These are phyloP conservation scores for Penicillium steckii DNA, from an alignment of 495 filamentous ascomycete species.

Conservation along the genomic window DNA sequence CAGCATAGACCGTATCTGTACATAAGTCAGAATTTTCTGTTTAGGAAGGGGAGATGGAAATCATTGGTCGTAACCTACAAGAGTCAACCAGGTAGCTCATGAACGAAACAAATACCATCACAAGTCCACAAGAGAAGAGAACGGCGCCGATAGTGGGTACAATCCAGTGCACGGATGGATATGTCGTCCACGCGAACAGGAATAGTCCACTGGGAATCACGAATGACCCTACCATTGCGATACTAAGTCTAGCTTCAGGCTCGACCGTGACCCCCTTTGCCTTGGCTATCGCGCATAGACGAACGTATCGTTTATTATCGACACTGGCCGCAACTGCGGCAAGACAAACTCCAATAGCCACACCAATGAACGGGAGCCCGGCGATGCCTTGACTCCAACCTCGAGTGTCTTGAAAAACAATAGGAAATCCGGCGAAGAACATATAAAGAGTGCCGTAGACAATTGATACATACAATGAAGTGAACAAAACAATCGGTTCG, in stretches of 20 bases:
- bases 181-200: conserved; percentile 75
- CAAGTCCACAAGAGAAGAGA: background rate
- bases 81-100: background rate
- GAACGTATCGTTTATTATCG: conserved; percentile 56
- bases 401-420: conserved; percentile 67
- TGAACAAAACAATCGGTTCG: background rate
- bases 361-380: conserved; percentile 72
- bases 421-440: conserved; percentile 77
- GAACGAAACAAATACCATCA: background rate
- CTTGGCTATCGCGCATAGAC: conserved; percentile 32
- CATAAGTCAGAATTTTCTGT: background rate
- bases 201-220: conserved; percentile 70
- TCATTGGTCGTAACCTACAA: background rate
- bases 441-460: conserved; percentile 73
- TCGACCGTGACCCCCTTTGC: background rate
- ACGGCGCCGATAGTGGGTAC: conserved; percentile 57
- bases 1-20: background rate
- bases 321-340: conserved; percentile 31
- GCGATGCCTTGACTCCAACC: conserved; percentile 64
- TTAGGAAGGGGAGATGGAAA: background rate
- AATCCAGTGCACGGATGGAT: conserved; percentile 69
- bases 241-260: background rate
- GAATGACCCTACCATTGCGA: conserved; percentile 49
- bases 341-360: conserved; percentile 61
- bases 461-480: conserved; percentile 54